Evolutionary conservation across 768 basidiomycete genomes (phyloP), one percentile per base, ranked within the genome.

Genomic region (Amanita thiersii): DNA sequence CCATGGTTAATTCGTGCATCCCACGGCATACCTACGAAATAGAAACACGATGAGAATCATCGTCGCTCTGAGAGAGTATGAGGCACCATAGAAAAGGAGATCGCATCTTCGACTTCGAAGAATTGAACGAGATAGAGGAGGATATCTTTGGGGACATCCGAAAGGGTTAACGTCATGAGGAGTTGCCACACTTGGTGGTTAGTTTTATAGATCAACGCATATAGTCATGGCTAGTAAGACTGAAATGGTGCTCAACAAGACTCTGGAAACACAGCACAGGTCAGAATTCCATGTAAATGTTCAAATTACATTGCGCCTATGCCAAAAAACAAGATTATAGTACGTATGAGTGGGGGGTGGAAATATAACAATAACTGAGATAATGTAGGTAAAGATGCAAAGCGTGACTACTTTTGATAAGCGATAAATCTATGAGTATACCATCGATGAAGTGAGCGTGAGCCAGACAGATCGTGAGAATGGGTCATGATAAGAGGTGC

Each of bases 71-170:
- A 44, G 11, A 39, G 40, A 34, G 20, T 9, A 24, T 4, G 15
- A 9, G 41, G 26, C 46, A 53, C 53, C 43, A 54, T 45, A 4
- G 52, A 55, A 29, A 59, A 47, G 3, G 52, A 47, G 19, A 57
- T 20, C 6, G 39, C 34, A 48, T 56, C 56, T n/a, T 42, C 43
- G 2, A 60, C 52, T n/a, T 35, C 46, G 17, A 51, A 46, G 21
- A 43, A 53, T 9, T 47, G 31, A 5, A 55, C 39, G 3, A 58
- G 46, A 21, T 52, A 47, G 10, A 60, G 45, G 5, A 56, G 42
- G 15, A 59, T 44, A 24, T 59, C 60, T 4, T 44, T 29, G 10
- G 59, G 56, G 4, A 58, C 49, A 18, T 43, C 30, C 11, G 36
- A 11, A 26, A 31, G 14, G 31, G 5, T 7, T 12, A n/a, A n/a